These are phyloP conservation scores for peach (Prunus persica) DNA, from an alignment of 306 rosid genomes.

Conservation along the genomic window DNA sequence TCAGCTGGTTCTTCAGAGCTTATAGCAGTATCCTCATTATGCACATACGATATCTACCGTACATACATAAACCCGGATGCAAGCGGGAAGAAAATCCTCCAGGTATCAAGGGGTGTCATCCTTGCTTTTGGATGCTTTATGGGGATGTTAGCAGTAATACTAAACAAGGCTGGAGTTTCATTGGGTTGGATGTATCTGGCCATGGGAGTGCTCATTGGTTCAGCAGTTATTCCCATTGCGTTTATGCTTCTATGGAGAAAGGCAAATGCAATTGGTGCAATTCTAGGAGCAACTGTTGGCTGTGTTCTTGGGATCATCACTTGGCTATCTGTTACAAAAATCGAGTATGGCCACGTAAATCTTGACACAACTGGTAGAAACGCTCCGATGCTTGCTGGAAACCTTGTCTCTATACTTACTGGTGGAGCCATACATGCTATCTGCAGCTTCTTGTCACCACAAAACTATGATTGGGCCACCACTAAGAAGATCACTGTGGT, in stretches of 20 bases:
- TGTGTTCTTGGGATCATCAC: constrained; percentile 73
- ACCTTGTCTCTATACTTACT: constrained; percentile 68
- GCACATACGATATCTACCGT: constrained; percentile 87
- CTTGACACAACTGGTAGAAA: constrained; percentile 83
- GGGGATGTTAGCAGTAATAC: constrained; percentile 77
- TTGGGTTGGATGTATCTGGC: constrained; percentile 96
- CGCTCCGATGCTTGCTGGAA: constrained; percentile 96
- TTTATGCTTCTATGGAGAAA: constrained; percentile 84
- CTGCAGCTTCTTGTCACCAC: constrained; percentile 68
- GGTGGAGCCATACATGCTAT: constrained; percentile 70
- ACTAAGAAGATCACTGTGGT: constrained; percentile 73
- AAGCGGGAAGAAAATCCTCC: constrained; percentile 70
- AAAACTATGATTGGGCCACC: constrained; percentile 85
- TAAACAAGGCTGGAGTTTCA: constrained; percentile 84
- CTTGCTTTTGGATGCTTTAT: constrained; percentile 74
- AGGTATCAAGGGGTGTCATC: constrained; percentile 66
- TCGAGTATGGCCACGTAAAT: constrained; percentile 62
- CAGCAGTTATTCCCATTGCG: constrained; percentile 92
- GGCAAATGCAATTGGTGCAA: constrained; percentile 88
- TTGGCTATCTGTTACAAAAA: constrained; percentile 67
- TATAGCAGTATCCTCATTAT: constrained; percentile 73
- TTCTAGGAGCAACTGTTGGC: constrained; percentile 65
- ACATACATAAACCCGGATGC: constrained; percentile 83
- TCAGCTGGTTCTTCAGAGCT: constrained; percentile 96
- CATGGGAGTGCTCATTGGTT: constrained; percentile 86